Evolutionary conservation across 2,329 filamentous ascomycete genomes (phyloP).

Genomic region (Apiospora saccharicola): DNA sequence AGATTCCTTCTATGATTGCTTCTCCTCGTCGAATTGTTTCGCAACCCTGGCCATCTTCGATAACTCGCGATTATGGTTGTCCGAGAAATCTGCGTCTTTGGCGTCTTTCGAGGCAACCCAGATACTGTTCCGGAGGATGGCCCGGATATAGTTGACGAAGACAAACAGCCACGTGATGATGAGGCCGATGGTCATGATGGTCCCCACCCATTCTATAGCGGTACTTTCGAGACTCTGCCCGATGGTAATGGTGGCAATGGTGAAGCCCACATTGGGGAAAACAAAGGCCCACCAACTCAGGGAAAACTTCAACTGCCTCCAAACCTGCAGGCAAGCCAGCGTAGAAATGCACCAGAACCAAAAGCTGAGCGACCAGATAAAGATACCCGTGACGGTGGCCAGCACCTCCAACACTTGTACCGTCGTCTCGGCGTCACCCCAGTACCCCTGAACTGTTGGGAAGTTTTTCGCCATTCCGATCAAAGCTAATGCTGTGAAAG

Average conservation of each 20-base stretch:
- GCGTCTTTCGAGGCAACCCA: conserved; percentile 55
- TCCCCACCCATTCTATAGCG: conserved; percentile 60
- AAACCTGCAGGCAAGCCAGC: conserved; percentile 38
- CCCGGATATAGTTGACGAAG: conserved; percentile 55
- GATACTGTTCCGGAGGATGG: conserved; percentile 59
- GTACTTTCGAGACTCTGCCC: conserved; percentile 60
- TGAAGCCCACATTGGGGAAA: conserved; percentile 71
- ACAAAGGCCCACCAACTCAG: conserved; percentile 70
- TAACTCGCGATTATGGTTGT: conserved; percentile 33
- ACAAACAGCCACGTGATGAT: conserved; percentile 64
- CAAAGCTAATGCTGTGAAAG: conserved; percentile 53
- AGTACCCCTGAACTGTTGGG: conserved; percentile 36
- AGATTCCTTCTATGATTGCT: not conserved
- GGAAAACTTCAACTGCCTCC: conserved; percentile 45
- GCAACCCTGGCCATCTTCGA: conserved; percentile 16
- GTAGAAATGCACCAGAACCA: conserved; percentile 56
- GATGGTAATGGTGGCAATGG: conserved; percentile 64
- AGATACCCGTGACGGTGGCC: conserved; percentile 50
- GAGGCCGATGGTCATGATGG: conserved; percentile 62
- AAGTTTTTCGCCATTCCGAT: conserved; percentile 52
- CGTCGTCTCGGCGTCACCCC: conserved; percentile 38
- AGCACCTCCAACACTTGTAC: conserved; percentile 46
- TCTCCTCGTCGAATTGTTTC: conserved; percentile 10
- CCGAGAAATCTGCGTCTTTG: conserved; percentile 61
- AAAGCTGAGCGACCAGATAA: conserved; percentile 56